Evolutionary conservation across 805 yeast species (phyloP), one percentile per base, ranked within the genome.

Genomic region (Metschnikowia orientalis): DNA sequence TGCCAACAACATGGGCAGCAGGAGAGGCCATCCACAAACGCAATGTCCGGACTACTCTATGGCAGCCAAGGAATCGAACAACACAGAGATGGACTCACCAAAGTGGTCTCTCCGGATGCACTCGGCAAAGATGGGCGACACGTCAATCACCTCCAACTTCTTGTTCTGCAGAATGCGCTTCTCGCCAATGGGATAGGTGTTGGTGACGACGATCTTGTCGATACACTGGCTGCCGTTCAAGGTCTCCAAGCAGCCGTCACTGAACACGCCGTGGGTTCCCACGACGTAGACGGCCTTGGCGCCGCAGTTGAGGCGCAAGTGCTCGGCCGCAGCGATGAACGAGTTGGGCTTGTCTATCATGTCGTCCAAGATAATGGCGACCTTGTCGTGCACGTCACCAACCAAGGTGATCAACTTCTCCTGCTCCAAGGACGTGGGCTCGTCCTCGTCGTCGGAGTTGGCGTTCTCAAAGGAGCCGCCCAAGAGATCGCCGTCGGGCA

Each of bases 91-190:
- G 50, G 94, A 82, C 67, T 90, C 97, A 58, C 98, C 99, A 51
- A 90, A 89, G 60, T 92, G 99, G 57, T 92, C 96, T 68, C 99
- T 83, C 67, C 99, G 81, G 41, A 92, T 90, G 62, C 97, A 92
- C 68, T 92, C 99, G 21, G 97, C 97, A 54, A 92, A 84, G 34
- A 92, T 88, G 12, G 95, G 83, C 41, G 96, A 83, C 30, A 92
- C 94, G 54, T 92, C 98, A 50, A 92, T 88, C 30, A 87, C 82
- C 10, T 78, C 79, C 49, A 92, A 70, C 60, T 92, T 92, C 32
- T 34, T 34, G 42, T 80, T 71, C 30, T 67, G 70, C 33, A 67
- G 69, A 19, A 73, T 61, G 47, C 74, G 69, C 38, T 76, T 81
- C 44, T 73, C 73, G 12, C 81, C 66, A 32, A 90, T 84, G 37